A percentile compares a stretch with the other conserved stretches of the same genome.
These are phyloP conservation scores for Phytopythium boreale DNA, from an alignment of 352 stramenopile genomes.

Conservation along the genomic window DNA sequence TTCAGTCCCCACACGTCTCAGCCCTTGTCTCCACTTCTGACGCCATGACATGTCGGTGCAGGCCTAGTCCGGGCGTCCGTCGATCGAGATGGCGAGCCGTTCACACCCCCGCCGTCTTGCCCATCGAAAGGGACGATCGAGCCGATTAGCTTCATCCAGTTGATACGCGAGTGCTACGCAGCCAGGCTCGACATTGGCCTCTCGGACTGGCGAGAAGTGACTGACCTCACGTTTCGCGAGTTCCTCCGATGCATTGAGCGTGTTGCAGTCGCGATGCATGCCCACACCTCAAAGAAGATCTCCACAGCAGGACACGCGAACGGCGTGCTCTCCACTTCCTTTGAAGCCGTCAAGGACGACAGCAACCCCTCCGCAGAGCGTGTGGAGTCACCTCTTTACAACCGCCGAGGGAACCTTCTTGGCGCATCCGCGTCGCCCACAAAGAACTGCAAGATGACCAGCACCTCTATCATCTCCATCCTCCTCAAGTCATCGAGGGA, in stretches of 20 bases:
- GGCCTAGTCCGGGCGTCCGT: slow-evolving; percentile 45
- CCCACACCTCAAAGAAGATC: slow-evolving; percentile 17
- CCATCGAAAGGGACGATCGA: slow-evolving; percentile 27
- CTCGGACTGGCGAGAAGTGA: slow-evolving; percentile 46
- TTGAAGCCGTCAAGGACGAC: slow-evolving; percentile 55
- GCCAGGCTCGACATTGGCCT: slow-evolving; percentile 77
- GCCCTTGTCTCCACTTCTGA: not conserved
- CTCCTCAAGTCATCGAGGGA: slow-evolving; percentile 47
- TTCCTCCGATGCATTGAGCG: slow-evolving; percentile 71
- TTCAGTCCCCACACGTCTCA: not conserved
- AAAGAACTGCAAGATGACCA: slow-evolving; percentile 66
- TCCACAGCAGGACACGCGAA: slow-evolving; percentile 15
- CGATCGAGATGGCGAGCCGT: slow-evolving; percentile 55
- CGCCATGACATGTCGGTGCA: slow-evolving; percentile 12
- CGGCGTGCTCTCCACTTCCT: slow-evolving; percentile 40
- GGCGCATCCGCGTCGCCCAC: slow-evolving; percentile 22
- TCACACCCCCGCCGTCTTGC: slow-evolving; percentile 24
- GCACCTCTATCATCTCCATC: slow-evolving; percentile 54
- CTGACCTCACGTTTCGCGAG: slow-evolving; percentile 67
- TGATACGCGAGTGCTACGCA: slow-evolving; percentile 69
- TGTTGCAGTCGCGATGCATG: slow-evolving; percentile 66
- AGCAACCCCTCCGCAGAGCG: slow-evolving; percentile 19
- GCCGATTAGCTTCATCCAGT: slow-evolving; percentile 57
- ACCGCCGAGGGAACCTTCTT: slow-evolving; percentile 54
- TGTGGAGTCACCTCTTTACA: slow-evolving; percentile 26